Conservation (phyloP, 2,329 filamentous ascomycete genomes). For the Hypoxylon sp. region DNA sequence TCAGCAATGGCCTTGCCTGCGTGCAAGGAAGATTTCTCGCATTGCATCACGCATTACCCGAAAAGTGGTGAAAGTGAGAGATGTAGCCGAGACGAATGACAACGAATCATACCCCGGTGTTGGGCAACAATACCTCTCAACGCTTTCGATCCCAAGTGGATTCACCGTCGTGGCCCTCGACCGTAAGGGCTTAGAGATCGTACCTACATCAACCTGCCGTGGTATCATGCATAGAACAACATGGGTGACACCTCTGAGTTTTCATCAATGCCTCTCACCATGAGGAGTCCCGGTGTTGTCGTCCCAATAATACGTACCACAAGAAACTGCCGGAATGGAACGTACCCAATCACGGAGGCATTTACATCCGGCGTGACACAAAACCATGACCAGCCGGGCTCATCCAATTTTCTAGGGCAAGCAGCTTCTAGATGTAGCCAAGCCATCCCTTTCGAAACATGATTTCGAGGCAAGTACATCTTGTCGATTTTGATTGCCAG, state of each 20-base stretch:
- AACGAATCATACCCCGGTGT: conserved; percentile 1
- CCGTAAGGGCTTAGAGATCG: neutral
- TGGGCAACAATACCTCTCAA: conserved; percentile 34
- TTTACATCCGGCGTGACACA: conserved; percentile 10
- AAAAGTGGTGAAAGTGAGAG: neutral
- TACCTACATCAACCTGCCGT: conserved; percentile 3
- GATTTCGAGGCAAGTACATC: conserved; percentile 11
- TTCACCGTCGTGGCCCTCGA: conserved; percentile 12
- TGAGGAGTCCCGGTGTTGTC: neutral
- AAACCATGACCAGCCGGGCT: neutral
- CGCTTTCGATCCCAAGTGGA: conserved; percentile 33
- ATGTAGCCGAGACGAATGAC: neutral
- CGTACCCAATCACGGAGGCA: conserved; percentile 6
- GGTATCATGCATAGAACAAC: neutral
- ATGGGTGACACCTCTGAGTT: neutral
- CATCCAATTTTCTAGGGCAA: conserved; percentile 1
- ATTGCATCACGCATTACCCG: conserved; percentile 9
- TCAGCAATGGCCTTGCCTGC: neutral
- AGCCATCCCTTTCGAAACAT: neutral
- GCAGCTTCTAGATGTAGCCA: neutral
- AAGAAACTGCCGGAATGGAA: conserved; percentile 14
- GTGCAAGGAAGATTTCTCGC: conserved; percentile 22
- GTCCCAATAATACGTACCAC: neutral
- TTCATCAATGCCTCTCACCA: neutral
- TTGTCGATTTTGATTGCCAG: neutral